phyloP scores from a whole-genome alignment of 2,329 filamentous ascomycete genomes.

The Pleoardoris graminearum region DNA sequence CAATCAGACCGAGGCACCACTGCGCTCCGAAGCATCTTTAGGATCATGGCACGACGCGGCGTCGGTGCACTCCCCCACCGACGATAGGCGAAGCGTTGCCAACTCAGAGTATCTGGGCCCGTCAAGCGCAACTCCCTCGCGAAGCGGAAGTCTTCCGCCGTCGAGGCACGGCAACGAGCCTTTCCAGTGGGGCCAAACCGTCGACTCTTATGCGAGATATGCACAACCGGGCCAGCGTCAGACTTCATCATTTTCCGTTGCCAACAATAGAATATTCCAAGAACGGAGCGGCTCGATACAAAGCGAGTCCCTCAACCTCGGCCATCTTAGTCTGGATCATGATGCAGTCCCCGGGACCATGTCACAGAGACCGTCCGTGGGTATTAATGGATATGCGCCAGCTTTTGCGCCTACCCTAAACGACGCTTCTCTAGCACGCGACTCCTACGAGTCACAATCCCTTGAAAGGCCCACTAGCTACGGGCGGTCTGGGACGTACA shows the following conservation, averaged over 20 bases:
- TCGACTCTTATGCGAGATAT: slow-evolving; percentile 34
- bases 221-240: slow-evolving; percentile 48
- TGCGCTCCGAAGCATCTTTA: slow-evolving; percentile 30
- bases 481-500: slow-evolving; percentile 35
- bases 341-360: slow-evolving; percentile 39
- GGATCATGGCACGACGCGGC: slow-evolving; percentile 41
- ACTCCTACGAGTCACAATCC: slow-evolving; percentile 31
- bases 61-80: slow-evolving; percentile 48
- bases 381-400: slow-evolving; percentile 30
- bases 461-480: slow-evolving; percentile 22
- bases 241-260: slow-evolving; percentile 55
- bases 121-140: slow-evolving; percentile 52
- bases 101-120: slow-evolving; percentile 51
- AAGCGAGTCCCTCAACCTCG: slow-evolving; percentile 44
- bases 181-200: slow-evolving; percentile 36
- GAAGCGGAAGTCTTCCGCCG: slow-evolving; percentile 60
- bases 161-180: slow-evolving; percentile 56
- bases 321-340: slow-evolving; percentile 40
- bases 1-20: slow-evolving; percentile 33
- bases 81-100: slow-evolving; percentile 47
- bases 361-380: slow-evolving; percentile 39
- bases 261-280: slow-evolving; percentile 45
- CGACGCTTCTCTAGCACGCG: slow-evolving; percentile 28
- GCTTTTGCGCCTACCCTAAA: slow-evolving; percentile 27
- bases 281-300: slow-evolving; percentile 46